phyloP scores from a whole-genome alignment of 257 asterid genomes.

The Salvia rosmarinus region DNA sequence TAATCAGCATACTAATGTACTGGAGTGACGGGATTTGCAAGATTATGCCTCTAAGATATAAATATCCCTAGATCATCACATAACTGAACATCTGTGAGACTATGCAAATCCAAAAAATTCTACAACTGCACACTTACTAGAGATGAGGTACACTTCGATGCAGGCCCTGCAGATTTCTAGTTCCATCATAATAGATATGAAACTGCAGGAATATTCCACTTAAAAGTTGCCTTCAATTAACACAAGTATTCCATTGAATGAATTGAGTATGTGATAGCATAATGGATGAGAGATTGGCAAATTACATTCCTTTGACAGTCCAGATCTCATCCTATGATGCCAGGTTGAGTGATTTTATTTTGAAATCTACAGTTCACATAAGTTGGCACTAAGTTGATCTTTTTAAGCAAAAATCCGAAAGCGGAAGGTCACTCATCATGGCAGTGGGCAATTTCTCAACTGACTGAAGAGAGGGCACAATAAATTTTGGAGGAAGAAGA shows the following conservation, averaged over 20 bases:
- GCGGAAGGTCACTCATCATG: not conserved
- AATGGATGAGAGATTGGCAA: not conserved
- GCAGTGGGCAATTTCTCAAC: not conserved
- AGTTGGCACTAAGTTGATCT: not conserved
- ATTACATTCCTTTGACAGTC: not conserved
- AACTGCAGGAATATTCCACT: not conserved
- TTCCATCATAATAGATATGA: not conserved
- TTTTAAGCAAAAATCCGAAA: too few relatives aligned
- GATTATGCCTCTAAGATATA: not conserved
- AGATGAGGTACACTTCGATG: not conserved
- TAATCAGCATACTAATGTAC: not conserved
- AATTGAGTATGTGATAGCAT: not conserved
- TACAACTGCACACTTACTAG: not conserved
- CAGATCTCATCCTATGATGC: not conserved
- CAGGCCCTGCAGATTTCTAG: not conserved
- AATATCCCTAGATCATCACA: not conserved
- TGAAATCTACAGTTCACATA: not conserved
- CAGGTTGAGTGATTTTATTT: not conserved
- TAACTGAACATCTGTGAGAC: not conserved
- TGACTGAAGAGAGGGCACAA: not conserved
- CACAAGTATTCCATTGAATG: not conserved
- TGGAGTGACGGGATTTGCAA: not conserved
- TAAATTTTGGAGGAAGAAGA: not conserved
- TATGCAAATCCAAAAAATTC: not conserved
- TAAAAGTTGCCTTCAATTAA: not conserved